Percentiles rank a stretch among this genome's conserved stretches.
Conservation (phyloP, 2,329 filamentous ascomycete genomes). For the Aspergillus quadricinctus region DNA sequence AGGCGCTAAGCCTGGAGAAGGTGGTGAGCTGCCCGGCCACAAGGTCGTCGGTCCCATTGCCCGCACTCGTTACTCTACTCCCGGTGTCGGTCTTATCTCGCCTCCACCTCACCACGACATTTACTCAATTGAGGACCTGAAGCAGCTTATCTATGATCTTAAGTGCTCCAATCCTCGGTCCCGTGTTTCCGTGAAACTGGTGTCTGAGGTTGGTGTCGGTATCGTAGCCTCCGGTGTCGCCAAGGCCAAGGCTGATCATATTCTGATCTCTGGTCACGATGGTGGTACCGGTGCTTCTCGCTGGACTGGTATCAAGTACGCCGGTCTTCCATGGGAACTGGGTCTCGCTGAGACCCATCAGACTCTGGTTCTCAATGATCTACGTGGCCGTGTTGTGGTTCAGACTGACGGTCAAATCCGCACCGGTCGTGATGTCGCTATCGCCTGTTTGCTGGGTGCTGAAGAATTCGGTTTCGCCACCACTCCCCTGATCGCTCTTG, state of each 20-base stretch:
- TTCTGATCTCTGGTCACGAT: slow-evolving; percentile 93
- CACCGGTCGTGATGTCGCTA: slow-evolving; percentile 88
- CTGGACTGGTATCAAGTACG: slow-evolving; percentile 99
- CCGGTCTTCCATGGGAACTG: slow-evolving; percentile 92
- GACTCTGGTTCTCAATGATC: slow-evolving; percentile 89
- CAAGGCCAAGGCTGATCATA: slow-evolving; percentile 95
- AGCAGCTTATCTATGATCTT: slow-evolving; percentile 95
- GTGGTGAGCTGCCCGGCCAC: slow-evolving; percentile 93
- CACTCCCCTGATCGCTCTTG: slow-evolving; percentile 91
- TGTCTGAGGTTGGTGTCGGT: slow-evolving; percentile 94
- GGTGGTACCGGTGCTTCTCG: slow-evolving; percentile 93
- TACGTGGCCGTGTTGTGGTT: slow-evolving; percentile 90
- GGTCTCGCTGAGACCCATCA: slow-evolving; percentile 97
- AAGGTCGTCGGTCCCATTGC: slow-evolving; percentile 95
- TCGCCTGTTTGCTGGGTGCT: slow-evolving; percentile 92
- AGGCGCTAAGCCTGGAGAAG: slow-evolving; percentile 95
- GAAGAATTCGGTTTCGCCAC: slow-evolving; percentile 98
- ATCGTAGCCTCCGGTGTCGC: slow-evolving; percentile 97
- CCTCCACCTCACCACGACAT: slow-evolving; percentile 97
- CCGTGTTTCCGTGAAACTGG: slow-evolving; percentile 92
- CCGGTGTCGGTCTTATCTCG: slow-evolving; percentile 92
- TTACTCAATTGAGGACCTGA: slow-evolving; percentile 96
- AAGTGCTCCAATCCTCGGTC: slow-evolving; percentile 94
- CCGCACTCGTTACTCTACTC: slow-evolving; percentile 90
- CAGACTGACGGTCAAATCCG: slow-evolving; percentile 94